phyloP scores from a whole-genome alignment of 495 filamentous ascomycete species.

The Annulohypoxylon bovei region DNA sequence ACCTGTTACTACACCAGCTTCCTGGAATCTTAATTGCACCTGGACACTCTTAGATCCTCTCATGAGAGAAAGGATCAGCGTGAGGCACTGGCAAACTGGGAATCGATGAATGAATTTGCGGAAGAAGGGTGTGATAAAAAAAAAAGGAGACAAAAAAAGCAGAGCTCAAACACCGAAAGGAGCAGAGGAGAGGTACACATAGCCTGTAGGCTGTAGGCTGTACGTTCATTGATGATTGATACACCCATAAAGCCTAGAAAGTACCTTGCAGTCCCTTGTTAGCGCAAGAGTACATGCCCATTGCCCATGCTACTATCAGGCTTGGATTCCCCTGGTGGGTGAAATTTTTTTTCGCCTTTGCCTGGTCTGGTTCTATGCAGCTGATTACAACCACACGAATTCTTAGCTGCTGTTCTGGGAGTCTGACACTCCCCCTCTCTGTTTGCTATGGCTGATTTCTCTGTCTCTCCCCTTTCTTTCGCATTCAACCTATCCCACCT shows the following conservation, averaged over 20 bases:
- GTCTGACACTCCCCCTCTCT: conserved; percentile 42
- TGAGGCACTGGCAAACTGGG: conserved; percentile 8
- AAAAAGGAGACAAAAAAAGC: conserved; percentile 1
- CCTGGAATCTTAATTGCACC: conserved; percentile 15
- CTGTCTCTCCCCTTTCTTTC: conserved; percentile 39
- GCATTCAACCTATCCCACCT: conserved; percentile 13
- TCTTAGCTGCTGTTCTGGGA: conserved; percentile 39
- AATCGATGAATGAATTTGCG: conserved; percentile 3
- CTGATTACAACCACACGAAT: conserved; percentile 49
- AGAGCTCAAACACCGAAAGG: not conserved
- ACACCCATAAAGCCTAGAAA: conserved; percentile 18
- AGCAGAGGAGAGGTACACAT: not conserved
- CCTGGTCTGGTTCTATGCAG: conserved; percentile 47
- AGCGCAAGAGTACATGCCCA: conserved; percentile 35
- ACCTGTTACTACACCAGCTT: conserved; percentile 19
- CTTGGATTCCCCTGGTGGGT: conserved; percentile 31
- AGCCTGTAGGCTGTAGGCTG: conserved; percentile 6
- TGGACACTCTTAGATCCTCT: conserved; percentile 1
- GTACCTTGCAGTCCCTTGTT: conserved; percentile 44
- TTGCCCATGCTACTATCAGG: conserved; percentile 20
- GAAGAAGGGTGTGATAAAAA: conserved; percentile 10
- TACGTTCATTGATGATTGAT: not conserved
- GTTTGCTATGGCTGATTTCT: conserved; percentile 32
- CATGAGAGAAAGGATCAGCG: conserved; percentile 9
- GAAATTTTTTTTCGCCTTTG: conserved; percentile 38